Conservation (phyloP, 805 yeast genomes). For the Phaffomyces antillensis region DNA sequence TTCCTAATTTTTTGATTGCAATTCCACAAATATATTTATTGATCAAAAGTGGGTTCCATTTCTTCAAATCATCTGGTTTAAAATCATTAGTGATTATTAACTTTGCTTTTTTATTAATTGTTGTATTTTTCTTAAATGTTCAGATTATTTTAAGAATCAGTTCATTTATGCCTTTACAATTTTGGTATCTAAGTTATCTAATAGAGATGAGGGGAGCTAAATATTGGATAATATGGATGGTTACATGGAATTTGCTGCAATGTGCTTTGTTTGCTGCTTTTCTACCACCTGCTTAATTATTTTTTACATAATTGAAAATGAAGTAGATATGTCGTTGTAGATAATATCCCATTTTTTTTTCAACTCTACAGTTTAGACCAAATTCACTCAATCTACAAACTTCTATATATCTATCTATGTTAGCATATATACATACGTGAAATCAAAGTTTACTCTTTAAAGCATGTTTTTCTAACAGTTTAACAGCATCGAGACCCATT, state of each 20-base stretch:
- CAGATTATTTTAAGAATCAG: constrained; percentile 80
- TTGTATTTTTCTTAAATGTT: constrained; percentile 64
- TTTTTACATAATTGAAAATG: no score
- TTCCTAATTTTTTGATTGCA: constrained; percentile 78
- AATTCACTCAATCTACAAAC: no score
- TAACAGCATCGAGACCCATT: constrained; percentile 45
- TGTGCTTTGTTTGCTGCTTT: constrained; percentile 72
- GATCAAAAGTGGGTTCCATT: constrained; percentile 28
- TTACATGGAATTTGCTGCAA: constrained; percentile 63
- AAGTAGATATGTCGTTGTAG: no score
- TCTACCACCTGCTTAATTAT: constrained; percentile 70
- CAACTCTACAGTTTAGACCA: no score
- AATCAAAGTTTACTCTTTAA: no score
- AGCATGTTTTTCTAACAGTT: constrained; percentile 12
- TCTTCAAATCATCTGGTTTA: constrained; percentile 28
- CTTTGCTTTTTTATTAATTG: constrained; percentile 39
- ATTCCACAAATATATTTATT: constrained; percentile 55
- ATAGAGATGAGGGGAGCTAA: constrained; percentile 24
- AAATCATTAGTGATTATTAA: constrained; percentile 38
- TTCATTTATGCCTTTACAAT: constrained; percentile 66
- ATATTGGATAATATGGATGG: constrained; percentile 39
- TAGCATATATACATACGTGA: no score
- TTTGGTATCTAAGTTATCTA: constrained; percentile 58
- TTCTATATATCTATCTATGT: no score
- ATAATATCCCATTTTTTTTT: no score